Evolutionary conservation across 2,329 filamentous ascomycete species (phyloP), one percentile per base, ranked within the genome.

Genomic region (Lomentospora prolificans): DNA sequence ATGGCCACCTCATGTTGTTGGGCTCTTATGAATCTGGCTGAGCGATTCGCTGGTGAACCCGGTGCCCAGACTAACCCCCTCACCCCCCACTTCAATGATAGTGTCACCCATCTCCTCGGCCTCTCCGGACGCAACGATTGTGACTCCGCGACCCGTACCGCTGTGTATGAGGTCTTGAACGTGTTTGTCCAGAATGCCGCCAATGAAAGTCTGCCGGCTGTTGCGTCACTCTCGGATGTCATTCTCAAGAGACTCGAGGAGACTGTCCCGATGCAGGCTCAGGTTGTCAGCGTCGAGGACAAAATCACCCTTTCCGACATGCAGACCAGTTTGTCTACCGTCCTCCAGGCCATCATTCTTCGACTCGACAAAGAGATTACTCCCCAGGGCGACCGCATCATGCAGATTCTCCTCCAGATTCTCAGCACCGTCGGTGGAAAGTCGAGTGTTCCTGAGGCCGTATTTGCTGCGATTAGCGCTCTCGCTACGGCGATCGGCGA

Each of bases 1-100:
- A 99, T 99, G 85, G 94, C 92, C 30, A 85, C 90, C 56, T 99
- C 94, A 28, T 97, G 94, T 83, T 99, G 94, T 76, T 96, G 95
- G 94, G 91, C 94, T 30, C 75, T 99, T 62, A 97, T 99, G 89
- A 99, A 97, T 73, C 76, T 99, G 67, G 92, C 94, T 9, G 94
- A 99, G 68, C 87, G 91, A 59, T 99, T 97, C 68, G 89, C 90
- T 28, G 90, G 90, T 57, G 91, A 96, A 56, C 80, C 85, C 56
- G 89, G 89, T 52, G 86, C 85, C 58, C 64, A 76, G 44, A 77
- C 86, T 64, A 99, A 97, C 74, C 81, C 90, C 46, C 78, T 99
- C 52, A 95, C 91, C 2, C 84, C 86, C 60, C 90, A 96, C 74
- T 99, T 99, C 76, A 87, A 96, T 72, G 83, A 91, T 65, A 96